Evolutionary conservation across 176 grass and related monocot genomes (phyloP), one percentile per base, ranked within the genome.

Genomic region (Guadua angustifolia): DNA sequence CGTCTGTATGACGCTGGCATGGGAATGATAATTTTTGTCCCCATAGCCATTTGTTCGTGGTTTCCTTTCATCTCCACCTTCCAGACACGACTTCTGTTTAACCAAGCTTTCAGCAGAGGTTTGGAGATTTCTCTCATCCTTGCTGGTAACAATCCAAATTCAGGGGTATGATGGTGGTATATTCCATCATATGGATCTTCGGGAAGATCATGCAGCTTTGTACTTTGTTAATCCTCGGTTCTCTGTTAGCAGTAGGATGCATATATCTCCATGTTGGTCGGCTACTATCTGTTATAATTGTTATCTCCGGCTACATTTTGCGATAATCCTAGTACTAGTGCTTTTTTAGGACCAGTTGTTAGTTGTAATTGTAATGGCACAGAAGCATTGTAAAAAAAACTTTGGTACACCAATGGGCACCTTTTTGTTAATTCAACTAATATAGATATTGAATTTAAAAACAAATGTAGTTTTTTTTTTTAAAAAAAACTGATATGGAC

Each of bases 71-170:
- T 94, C 77, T 94, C 90, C 11, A 97, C 94, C 36, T 97, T 97
- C 88, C 94, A 97, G 86, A 97, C 92, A 4, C 73, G 94, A 24
- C 94, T 97, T 77, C 87, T 97, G 58, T 97, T 86, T 71, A 97
- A 97, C 81, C 94, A 97, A 77, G 94, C 94, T 3, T 97, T 97
- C 81, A 97, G 94, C 78, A 91, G 94, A 76, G 94, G 94, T 83
- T 79, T 97, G 88, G 94, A 97, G 92, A 97, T 97, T 7, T 97
- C 94, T 75, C 90, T 97, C 35, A 94, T 97, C 82, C 92, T 97
- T 73, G 90, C 92, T 68, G 94, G 94, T 80, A 94, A 97, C 82
- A 92, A 97, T 74, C 94, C 88, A 43, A 97, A 97, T 86, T 45
- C 89, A 55, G 89, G 88, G 50, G 70, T 90, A 67, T 93, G 85